phyloP scores from a whole-genome alignment of 1,284 basidiomycete species.

The Phellopilus nigrolimitatus region DNA sequence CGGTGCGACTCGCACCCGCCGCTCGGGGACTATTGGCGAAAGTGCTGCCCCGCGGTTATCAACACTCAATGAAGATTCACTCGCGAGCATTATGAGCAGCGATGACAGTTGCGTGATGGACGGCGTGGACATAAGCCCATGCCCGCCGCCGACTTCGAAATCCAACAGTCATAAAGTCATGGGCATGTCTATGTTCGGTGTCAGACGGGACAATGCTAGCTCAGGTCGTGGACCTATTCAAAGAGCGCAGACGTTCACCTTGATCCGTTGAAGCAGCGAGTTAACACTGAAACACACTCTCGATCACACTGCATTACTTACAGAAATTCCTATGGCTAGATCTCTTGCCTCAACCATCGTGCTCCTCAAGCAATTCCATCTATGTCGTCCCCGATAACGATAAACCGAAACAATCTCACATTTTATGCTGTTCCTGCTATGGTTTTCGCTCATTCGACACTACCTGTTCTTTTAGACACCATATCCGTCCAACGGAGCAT shows the following conservation, averaged over 20 bases:
- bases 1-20: constrained; percentile 54
- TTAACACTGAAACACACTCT: background rate
- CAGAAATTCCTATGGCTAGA: background rate
- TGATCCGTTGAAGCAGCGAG: constrained; percentile 9
- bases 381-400: background rate
- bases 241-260: constrained; percentile 17
- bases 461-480: background rate
- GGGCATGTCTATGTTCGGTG: constrained; percentile 16
- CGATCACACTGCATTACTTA: background rate
- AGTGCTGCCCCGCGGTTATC: constrained; percentile 33
- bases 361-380: background rate
- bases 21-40: constrained; percentile 34
- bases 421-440: constrained; percentile 1
- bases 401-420: constrained; percentile 6
- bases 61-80: constrained; percentile 62
- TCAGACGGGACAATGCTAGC: constrained; percentile 2
- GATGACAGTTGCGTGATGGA: constrained; percentile 45
- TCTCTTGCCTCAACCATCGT: background rate
- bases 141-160: constrained; percentile 55
- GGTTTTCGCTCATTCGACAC: constrained; percentile 2
- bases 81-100: constrained; percentile 43
- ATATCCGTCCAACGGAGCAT: background rate
- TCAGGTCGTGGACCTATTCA: constrained; percentile 13
- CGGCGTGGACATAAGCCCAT: constrained; percentile 75
- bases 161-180: background rate